Evolutionary conservation across 192 early-diverging fungal genomes (phyloP).

Genomic region (Mortierella antarctica): DNA sequence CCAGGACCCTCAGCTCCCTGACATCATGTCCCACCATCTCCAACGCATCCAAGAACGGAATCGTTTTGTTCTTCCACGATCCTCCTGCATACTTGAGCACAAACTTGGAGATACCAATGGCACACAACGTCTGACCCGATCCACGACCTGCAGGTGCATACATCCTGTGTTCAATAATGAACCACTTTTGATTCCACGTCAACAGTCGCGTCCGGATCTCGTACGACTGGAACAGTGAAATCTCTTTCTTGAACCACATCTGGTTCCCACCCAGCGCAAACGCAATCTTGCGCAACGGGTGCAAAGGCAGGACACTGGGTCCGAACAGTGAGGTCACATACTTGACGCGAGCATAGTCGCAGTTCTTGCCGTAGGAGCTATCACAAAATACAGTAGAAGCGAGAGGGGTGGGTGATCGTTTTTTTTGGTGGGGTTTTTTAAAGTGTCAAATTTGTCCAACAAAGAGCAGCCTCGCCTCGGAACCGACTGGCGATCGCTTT

Average conservation of each 20-base stretch:
- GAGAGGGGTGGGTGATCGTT: neutral
- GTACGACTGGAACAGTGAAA: constrained; percentile 56
- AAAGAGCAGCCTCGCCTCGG: too few relatives aligned
- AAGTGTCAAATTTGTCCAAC: too few relatives aligned
- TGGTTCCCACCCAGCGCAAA: constrained; percentile 56
- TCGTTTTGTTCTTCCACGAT: constrained; percentile 50
- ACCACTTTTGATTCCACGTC: constrained; percentile 64
- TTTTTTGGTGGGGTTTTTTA: neutral
- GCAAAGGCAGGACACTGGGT: constrained; percentile 39
- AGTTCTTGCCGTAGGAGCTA: constrained; percentile 51
- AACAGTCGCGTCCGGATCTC: constrained; percentile 57
- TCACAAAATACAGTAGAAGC: too few relatives aligned
- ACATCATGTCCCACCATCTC: constrained; percentile 54
- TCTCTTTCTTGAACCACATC: constrained; percentile 61
- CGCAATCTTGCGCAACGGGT: constrained; percentile 37
- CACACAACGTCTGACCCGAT: constrained; percentile 19
- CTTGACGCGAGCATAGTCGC: constrained; percentile 47
- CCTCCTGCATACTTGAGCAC: constrained; percentile 41
- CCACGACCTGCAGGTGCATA: constrained; percentile 24
- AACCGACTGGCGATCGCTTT: too few relatives aligned
- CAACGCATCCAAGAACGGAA: constrained; percentile 50
- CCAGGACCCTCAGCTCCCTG: constrained; percentile 20
- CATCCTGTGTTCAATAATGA: constrained; percentile 58
- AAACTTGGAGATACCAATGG: constrained; percentile 52
- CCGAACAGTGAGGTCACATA: constrained; percentile 51